Conservation (phyloP, 1,284 basidiomycete genomes). For the Pseudozyma thailandica region DNA sequence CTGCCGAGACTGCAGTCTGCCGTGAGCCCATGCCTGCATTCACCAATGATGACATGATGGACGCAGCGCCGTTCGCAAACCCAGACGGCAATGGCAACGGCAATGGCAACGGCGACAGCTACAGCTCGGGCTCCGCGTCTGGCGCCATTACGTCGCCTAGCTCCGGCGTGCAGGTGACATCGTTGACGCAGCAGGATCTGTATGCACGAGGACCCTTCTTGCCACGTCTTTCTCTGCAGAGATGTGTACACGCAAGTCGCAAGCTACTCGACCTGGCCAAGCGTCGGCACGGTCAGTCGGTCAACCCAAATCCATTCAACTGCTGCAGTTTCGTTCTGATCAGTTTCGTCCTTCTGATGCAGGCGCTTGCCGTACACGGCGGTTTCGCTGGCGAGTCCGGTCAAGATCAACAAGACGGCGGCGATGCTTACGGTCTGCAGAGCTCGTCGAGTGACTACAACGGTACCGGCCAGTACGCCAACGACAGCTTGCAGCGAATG, state of each 20-base stretch:
- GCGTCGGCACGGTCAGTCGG: slow-evolving; percentile 38
- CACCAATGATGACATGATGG: slow-evolving; percentile 22
- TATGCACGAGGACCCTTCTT: slow-evolving; percentile 60
- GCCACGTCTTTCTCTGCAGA: slow-evolving; percentile 51
- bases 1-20: slow-evolving; percentile 36
- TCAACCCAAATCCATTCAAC: slow-evolving; percentile 62
- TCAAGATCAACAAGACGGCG: slow-evolving; percentile 11
- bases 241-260: slow-evolving; percentile 60
- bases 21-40: slow-evolving; percentile 56
- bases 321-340: slow-evolving; percentile 63
- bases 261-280: slow-evolving; percentile 59
- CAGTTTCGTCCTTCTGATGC: slow-evolving; percentile 62
- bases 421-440: slow-evolving; percentile 4
- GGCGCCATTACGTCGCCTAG: slow-evolving; percentile 15
- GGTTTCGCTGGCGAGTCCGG: slow-evolving; percentile 31
- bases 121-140: neutral
- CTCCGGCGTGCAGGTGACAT: slow-evolving; percentile 5
- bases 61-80: slow-evolving; percentile 10
- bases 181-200: slow-evolving; percentile 48
- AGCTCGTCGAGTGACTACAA: slow-evolving; percentile 9
- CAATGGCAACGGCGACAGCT: slow-evolving; percentile 7
- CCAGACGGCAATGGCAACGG: slow-evolving; percentile 5
- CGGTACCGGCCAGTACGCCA: slow-evolving; percentile 31
- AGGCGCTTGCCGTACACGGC: slow-evolving; percentile 55
- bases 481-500: slow-evolving; percentile 39